These are phyloP conservation scores for Aspergillus carbonarius DNA, from an alignment of 2,329 filamentous ascomycete species.

Conservation along the genomic window DNA sequence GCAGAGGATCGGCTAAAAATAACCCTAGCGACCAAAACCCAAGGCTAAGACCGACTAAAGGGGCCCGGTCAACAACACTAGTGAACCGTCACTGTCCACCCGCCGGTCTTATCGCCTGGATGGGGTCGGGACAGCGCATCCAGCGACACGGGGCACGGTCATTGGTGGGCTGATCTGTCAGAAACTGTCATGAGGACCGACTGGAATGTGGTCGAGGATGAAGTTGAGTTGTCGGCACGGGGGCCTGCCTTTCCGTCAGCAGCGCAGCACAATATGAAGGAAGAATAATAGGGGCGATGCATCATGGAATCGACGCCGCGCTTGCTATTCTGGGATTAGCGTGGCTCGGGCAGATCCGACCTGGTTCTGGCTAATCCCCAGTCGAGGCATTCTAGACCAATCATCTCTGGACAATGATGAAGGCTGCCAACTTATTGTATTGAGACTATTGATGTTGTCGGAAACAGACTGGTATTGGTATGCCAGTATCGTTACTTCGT, in stretches of 20 bases:
- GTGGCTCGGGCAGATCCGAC: neutral
- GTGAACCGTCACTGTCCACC: neutral
- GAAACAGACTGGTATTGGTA: too few species aligned
- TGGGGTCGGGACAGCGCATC: neutral
- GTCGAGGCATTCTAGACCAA: neutral
- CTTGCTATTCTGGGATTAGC: neutral
- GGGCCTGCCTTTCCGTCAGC: too few species aligned
- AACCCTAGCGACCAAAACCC: neutral
- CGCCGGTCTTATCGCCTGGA: neutral
- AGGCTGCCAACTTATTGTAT: too few species aligned
- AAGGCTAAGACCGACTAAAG: neutral
- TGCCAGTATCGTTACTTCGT: too few species aligned
- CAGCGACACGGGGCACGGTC: too few species aligned
- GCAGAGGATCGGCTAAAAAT: constrained; percentile 8
- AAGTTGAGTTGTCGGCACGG: neutral
- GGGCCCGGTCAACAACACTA: neutral
- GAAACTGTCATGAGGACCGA: neutral
- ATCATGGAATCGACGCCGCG: neutral
- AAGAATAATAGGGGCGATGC: neutral
- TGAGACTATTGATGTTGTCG: too few species aligned
- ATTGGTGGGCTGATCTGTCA: neutral
- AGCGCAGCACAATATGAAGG: too few species aligned
- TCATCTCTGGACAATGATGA: neutral
- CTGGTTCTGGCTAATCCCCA: neutral
- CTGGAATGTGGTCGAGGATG: neutral